A percentile compares a stretch with the other conserved stretches of the same genome.
Conservation (phyloP, 345 rosid genomes). For the Brassica carinata region DNA sequence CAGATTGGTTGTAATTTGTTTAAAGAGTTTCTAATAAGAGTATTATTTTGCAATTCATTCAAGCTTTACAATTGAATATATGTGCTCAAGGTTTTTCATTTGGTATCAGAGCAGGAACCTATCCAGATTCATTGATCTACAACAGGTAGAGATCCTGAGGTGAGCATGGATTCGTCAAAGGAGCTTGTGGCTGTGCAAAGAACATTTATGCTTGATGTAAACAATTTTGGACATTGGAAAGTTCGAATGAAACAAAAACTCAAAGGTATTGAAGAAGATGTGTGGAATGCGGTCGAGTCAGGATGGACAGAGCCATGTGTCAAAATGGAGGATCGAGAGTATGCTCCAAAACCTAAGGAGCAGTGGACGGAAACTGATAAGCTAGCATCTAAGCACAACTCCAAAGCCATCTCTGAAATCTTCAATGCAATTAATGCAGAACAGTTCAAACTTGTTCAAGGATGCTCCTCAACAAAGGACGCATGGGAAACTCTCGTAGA, state of each 20-base stretch:
- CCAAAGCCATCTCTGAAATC: not conserved
- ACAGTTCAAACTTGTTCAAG: not conserved
- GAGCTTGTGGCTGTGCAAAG: not conserved
- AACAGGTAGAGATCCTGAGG: not conserved
- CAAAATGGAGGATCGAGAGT: not conserved
- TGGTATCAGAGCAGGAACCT: not conserved
- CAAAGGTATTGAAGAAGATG: not conserved
- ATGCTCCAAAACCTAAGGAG: not conserved
- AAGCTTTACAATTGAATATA: too few relatives aligned
- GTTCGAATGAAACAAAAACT: not conserved
- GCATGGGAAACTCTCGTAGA: not conserved
- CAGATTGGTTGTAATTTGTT: too few relatives aligned
- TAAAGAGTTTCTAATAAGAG: too few relatives aligned
- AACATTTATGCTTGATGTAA: not conserved
- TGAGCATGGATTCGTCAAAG: not conserved
- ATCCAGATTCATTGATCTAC: not conserved
- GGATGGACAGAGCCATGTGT: not conserved
- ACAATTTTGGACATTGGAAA: not conserved
- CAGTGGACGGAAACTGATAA: not conserved
- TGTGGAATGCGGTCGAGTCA: not conserved
- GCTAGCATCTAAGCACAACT: not conserved
- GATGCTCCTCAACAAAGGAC: not conserved
- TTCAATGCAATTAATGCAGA: not conserved
- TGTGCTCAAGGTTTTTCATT: too few relatives aligned
- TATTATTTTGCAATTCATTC: too few relatives aligned